Evolutionary conservation across 2,329 filamentous ascomycete species (phyloP), one percentile per base, ranked within the genome.

Genomic region (Diaporthe citri): DNA sequence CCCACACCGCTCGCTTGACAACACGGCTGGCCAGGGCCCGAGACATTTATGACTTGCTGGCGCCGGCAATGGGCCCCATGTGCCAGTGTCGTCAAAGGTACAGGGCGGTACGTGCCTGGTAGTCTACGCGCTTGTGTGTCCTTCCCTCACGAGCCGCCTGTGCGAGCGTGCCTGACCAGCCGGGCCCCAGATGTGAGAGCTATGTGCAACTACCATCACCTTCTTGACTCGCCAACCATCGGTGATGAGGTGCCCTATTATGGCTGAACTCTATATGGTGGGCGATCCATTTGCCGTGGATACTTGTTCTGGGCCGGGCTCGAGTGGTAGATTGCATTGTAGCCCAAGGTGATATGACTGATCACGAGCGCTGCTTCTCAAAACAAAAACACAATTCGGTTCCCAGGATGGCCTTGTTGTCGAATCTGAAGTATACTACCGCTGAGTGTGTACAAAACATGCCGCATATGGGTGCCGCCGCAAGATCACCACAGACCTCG

Each of bases 1-100:
- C 25, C 22, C 64, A 69, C 64, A 69, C 64, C 64, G 64, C 64
- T 67, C 46, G 46, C 64, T 69, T 69, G 31, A 55, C n/a, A 34
- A 41, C 64, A 41, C 48, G 64, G 64, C 48, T 55, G 64, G 48
- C 46, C 34, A 69, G 34, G 64, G 64, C 64, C 64, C 64, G 64
- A 69, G 64, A 69, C 64, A 69, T 69, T 69, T 48, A 28, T 69
- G 64, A 55, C 46, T 13, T 67, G n/a, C 51, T 69, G 64, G 64
- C 64, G 64, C 43, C 64, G 64, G 64, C 64, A 55, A 10, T 41
- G 34, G n/a, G 34, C 48, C 25, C n/a, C 12, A 28, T 43, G 6
- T 62, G 13, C 59, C 59, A 25, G 25, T 9, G 41, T 22, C 64
- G 22, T 69, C 34, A 25, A 48, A 13, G n/a, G 43, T 52, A 39